A percentile compares a stretch with the other conserved stretches of the same genome.
These are phyloP conservation scores for Colletotrichum sp. DNA, from an alignment of 2,329 filamentous ascomycete species.

Conservation along the genomic window DNA sequence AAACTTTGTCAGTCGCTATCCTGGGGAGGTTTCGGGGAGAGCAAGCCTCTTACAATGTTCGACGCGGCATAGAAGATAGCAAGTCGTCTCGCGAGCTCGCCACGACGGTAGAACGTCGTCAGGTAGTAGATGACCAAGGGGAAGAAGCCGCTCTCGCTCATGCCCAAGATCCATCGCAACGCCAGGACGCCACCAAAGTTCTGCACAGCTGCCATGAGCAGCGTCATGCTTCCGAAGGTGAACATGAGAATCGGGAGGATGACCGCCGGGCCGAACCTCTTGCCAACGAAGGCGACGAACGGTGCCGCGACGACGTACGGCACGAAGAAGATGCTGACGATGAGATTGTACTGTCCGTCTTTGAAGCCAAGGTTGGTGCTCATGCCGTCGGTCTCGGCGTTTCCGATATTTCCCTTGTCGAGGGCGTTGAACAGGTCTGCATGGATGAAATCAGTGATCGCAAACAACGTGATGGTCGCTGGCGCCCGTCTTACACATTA, in stretches of 20 bases:
- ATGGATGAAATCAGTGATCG: background rate
- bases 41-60: conserved; percentile 14
- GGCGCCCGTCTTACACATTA: conserved; percentile 49
- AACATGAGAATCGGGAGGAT: conserved; percentile 78
- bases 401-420: conserved; percentile 45
- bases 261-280: conserved; percentile 70
- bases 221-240: conserved; percentile 64
- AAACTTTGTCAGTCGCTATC: background rate
- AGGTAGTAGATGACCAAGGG: conserved; percentile 24
- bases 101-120: conserved; percentile 23
- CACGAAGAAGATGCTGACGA: conserved; percentile 76
- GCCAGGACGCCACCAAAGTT: conserved; percentile 28
- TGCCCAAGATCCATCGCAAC: conserved; percentile 23
- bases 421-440: conserved; percentile 52
- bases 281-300: conserved; percentile 64
- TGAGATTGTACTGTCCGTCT: conserved; percentile 70
- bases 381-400: conserved; percentile 43
- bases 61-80: conserved; percentile 23
- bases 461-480: background rate
- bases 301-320: conserved; percentile 73
- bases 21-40: background rate
- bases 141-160: conserved; percentile 23
- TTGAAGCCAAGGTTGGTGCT: conserved; percentile 35
- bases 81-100: conserved; percentile 15
- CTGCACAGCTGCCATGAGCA: conserved; percentile 18